These are phyloP conservation scores for Tardiomyces blankii DNA, from an alignment of 1,139 yeast genomes.

Conservation along the genomic window DNA sequence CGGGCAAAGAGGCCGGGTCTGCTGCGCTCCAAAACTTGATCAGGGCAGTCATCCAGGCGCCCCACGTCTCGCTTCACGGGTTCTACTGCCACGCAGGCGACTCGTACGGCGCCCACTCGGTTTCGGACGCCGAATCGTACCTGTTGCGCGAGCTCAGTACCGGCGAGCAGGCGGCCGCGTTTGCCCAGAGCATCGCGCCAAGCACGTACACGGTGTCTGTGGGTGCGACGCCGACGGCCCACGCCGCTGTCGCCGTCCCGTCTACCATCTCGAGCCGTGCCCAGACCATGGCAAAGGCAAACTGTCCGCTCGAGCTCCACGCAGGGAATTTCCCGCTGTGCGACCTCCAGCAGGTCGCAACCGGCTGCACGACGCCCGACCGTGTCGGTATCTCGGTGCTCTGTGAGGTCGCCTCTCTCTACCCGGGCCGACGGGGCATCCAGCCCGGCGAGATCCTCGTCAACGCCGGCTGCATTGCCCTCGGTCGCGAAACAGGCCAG, in stretches of 20 bases:
- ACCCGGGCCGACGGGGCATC: constrained; percentile 25
- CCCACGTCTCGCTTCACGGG: constrained; percentile 27
- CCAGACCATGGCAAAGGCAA: constrained; percentile 18
- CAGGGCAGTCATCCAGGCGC: constrained; percentile 15
- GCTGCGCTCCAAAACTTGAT: constrained; percentile 21
- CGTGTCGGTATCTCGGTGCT: constrained; percentile 29
- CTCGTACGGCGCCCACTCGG: constrained; percentile 27
- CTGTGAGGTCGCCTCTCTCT: constrained; percentile 31
- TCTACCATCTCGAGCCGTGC: constrained; percentile 7
- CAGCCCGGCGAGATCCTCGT: constrained; percentile 33
- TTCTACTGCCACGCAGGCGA: constrained; percentile 36
- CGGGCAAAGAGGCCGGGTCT: constrained; percentile 30
- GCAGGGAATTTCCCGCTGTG: constrained; percentile 37
- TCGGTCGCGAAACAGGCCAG: constrained; percentile 34
- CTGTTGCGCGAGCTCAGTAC: constrained; percentile 28
- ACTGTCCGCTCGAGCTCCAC: constrained; percentile 27
- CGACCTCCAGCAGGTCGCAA: constrained; percentile 35
- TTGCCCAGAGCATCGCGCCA: constrained; percentile 22
- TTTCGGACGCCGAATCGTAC: constrained; percentile 24
- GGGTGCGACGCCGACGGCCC: constrained; percentile 39
- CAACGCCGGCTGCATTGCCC: constrained; percentile 34
- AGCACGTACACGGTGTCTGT: constrained; percentile 26
- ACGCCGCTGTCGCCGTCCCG: constrained; percentile 24
- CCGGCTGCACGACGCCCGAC: constrained; percentile 27
- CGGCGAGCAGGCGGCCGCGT: constrained; percentile 30